phyloP scores from a whole-genome alignment of 164 flowering plant species.

The Annona cherimola region DNA sequence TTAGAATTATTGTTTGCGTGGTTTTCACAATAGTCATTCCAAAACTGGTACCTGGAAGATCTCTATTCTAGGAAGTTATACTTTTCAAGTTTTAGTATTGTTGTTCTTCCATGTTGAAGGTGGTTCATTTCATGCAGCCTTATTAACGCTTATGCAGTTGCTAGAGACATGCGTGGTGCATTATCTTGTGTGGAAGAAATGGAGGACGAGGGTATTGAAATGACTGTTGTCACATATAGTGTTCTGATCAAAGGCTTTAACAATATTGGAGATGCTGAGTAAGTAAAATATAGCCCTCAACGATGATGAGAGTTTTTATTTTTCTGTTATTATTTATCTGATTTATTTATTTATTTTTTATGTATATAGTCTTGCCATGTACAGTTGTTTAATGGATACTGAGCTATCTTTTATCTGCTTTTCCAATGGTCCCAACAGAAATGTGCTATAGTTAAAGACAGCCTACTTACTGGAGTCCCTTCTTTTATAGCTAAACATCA shows the following conservation, averaged over 20 bases:
- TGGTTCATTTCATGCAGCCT: conserved; percentile 74
- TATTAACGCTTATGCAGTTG: conserved; percentile 96
- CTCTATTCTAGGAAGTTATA: neutral
- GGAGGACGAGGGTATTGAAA: conserved; percentile 77
- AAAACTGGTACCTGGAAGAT: neutral
- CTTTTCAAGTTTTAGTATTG: conserved; percentile 2
- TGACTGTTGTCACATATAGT: conserved; percentile 92
- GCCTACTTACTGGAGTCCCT: too few relatives aligned
- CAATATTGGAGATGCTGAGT: conserved; percentile 66
- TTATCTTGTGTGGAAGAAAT: conserved; percentile 84
- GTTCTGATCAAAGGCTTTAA: conserved; percentile 86
- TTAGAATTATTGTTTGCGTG: neutral
- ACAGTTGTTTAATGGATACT: neutral
- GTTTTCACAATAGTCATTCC: neutral
- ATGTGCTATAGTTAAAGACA: too few relatives aligned
- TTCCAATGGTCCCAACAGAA: neutral
- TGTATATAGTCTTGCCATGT: too few relatives aligned
- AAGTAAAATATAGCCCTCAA: conserved; percentile 28
- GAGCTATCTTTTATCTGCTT: neutral
- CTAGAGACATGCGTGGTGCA: conserved; percentile 99
- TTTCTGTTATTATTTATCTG: neutral
- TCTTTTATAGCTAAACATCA: too few relatives aligned
- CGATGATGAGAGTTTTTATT: neutral
- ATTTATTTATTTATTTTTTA: too few relatives aligned
- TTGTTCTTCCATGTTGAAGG: conserved; percentile 23